phyloP scores from a whole-genome alignment of 345 rosid species.

The Citrus australasica region DNA sequence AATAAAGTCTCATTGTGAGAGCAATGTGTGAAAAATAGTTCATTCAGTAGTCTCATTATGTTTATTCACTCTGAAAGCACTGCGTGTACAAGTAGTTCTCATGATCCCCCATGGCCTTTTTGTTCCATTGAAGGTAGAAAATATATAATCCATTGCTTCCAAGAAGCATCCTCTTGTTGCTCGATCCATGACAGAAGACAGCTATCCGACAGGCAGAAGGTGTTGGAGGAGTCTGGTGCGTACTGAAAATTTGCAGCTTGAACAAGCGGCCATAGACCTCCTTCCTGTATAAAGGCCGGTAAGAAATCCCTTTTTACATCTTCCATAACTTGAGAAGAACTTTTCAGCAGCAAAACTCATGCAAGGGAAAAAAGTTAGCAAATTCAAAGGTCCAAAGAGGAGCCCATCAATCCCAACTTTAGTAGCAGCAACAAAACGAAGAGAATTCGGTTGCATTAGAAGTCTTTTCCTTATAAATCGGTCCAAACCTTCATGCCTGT shows the following conservation, averaged over 20 bases:
- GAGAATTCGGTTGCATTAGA: constrained; percentile 57
- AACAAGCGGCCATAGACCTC: constrained; percentile 78
- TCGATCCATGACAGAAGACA: constrained; percentile 83
- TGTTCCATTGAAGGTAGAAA: constrained; percentile 24
- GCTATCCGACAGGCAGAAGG: constrained; percentile 81
- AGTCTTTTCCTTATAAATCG: constrained; percentile 58
- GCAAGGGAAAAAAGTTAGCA: constrained; percentile 75
- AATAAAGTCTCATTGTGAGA: neutral
- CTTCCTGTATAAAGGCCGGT: constrained; percentile 76
- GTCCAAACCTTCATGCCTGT: constrained; percentile 84
- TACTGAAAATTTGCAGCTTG: constrained; percentile 83
- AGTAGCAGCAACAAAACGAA: constrained; percentile 67
- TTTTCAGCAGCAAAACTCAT: constrained; percentile 84
- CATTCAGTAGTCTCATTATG: too few species aligned
- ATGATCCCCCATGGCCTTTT: constrained; percentile 23
- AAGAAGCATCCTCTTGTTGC: constrained; percentile 88
- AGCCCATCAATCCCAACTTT: constrained; percentile 88
- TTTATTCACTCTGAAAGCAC: too few species aligned
- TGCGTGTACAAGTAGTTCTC: neutral
- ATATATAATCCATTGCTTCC: constrained; percentile 77
- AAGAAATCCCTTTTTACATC: constrained; percentile 80
- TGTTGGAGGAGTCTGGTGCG: constrained; percentile 75
- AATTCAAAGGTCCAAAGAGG: constrained; percentile 81
- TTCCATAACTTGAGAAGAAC: constrained; percentile 58
- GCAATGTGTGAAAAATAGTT: too few species aligned